These are phyloP conservation scores for Angophora floribunda DNA, from an alignment of 345 rosid genomes.

Conservation along the genomic window DNA sequence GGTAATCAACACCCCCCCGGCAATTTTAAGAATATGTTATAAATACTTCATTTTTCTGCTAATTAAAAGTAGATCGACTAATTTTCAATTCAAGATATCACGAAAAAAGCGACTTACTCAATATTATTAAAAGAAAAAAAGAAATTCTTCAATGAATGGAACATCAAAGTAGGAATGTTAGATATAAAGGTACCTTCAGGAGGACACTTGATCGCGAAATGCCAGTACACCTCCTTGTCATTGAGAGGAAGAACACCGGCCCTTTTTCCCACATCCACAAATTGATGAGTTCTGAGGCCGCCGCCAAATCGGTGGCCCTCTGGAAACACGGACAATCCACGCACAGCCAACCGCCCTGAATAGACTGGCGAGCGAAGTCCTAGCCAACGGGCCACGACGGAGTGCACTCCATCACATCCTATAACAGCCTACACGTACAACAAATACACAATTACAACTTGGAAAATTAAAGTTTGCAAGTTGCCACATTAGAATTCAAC, in stretches of 20 bases:
- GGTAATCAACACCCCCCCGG: not conserved
- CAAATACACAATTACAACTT: not conserved
- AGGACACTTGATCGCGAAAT: not conserved
- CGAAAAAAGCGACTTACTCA: not conserved
- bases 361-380: constrained; percentile 16
- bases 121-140: not conserved
- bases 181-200: constrained; percentile 4
- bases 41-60: not conserved
- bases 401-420: constrained; percentile 34
- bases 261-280: constrained; percentile 12
- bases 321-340: constrained; percentile 14
- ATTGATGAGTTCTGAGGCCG: not conserved
- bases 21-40: not conserved
- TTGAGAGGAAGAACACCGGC: constrained; percentile 14
- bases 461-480: not conserved
- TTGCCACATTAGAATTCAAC: not conserved
- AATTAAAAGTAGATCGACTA: not conserved
- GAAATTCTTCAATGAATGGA: not conserved
- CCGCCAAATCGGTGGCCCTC: constrained; percentile 16
- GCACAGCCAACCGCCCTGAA: constrained; percentile 13
- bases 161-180: not conserved
- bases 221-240: constrained; percentile 22
- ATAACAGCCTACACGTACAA: constrained; percentile 12
- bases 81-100: not conserved
- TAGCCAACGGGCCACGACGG: constrained; percentile 18